Evolutionary conservation across 2,329 filamentous ascomycete genomes (phyloP).

Genomic region (Fusarium verrucosum): DNA sequence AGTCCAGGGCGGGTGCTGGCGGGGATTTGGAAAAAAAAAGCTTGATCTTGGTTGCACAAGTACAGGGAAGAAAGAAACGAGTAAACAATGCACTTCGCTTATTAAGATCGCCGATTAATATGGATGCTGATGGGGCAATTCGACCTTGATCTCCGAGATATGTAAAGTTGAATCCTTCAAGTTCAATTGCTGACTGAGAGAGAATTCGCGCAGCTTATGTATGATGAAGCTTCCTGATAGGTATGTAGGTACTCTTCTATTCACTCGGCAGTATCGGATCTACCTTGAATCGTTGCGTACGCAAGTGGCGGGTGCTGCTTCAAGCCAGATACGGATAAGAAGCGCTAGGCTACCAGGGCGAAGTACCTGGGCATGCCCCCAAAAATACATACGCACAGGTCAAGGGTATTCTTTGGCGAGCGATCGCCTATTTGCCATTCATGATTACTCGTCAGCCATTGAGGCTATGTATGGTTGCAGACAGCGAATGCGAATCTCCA

Average conservation of each 20-base stretch:
- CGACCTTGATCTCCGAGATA: not conserved
- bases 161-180: not conserved
- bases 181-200: conserved; percentile 13
- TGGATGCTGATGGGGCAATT: not conserved
- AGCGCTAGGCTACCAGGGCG: no score
- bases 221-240: conserved; percentile 10
- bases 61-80: conserved; percentile 5
- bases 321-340: not conserved
- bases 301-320: conserved; percentile 34
- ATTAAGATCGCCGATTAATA: conserved; percentile 19
- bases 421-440: conserved; percentile 5
- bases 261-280: conserved; percentile 34
- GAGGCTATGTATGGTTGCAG: conserved; percentile 17
- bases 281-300: conserved; percentile 28
- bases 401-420: not conserved
- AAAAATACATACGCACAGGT: conserved; percentile 31
- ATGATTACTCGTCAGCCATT: conserved; percentile 31
- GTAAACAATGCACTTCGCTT: conserved; percentile 22
- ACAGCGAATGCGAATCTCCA: conserved; percentile 11
- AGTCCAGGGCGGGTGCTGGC: conserved; percentile 4
- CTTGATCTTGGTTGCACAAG: conserved; percentile 18
- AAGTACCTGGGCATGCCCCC: conserved; percentile 7
- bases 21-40: conserved; percentile 19
- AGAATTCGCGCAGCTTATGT: conserved; percentile 27
- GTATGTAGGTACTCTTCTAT: no score